Percentiles rank a stretch among this genome's conserved stretches.
Evolutionary conservation across 805 yeast species (phyloP).

Genomic region (Monosporozyma servazzii): DNA sequence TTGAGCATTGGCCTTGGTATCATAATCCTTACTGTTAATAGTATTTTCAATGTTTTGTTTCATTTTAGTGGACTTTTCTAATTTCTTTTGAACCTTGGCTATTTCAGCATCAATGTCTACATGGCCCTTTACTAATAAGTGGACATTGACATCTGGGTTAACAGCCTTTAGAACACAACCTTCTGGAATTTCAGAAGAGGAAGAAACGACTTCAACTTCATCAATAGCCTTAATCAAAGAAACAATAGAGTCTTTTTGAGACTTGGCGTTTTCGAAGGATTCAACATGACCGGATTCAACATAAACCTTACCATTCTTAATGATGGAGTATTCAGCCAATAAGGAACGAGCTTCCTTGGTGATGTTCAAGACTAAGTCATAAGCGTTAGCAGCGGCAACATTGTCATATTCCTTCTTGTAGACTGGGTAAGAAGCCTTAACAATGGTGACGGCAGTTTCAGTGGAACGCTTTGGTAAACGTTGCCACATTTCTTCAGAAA

Average conservation of each 20-base stretch:
- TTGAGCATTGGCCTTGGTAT: conserved; percentile 71
- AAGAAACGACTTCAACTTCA: conserved; percentile 53
- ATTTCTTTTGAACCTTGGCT: conserved; percentile 68
- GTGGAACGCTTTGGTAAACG: conserved; percentile 81
- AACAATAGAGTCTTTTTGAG: conserved; percentile 79
- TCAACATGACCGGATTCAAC: conserved; percentile 55
- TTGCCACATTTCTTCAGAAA: conserved; percentile 99
- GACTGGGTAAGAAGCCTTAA: conserved; percentile 71
- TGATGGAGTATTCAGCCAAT: conserved; percentile 79
- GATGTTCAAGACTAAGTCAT: conserved; percentile 75
- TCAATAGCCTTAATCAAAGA: conserved; percentile 88
- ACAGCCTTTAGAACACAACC: conserved; percentile 87
- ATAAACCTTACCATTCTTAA: conserved; percentile 78
- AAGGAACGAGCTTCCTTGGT: conserved; percentile 89
- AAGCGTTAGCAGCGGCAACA: conserved; percentile 57
- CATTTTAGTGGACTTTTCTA: conserved; percentile 52
- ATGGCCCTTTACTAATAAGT: conserved; percentile 87
- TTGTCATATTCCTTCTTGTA: conserved; percentile 54
- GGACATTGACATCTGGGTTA: conserved; percentile 73
- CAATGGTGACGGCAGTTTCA: conserved; percentile 63
- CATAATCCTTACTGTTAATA: conserved; percentile 65
- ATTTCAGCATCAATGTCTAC: conserved; percentile 90
- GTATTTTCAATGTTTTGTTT: conserved; percentile 60
- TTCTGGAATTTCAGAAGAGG: conserved; percentile 55
- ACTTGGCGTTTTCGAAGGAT: conserved; percentile 42